These are phyloP conservation scores for Aspergillus floridensis DNA, from an alignment of 2,329 filamentous ascomycete genomes.

Conservation along the genomic window DNA sequence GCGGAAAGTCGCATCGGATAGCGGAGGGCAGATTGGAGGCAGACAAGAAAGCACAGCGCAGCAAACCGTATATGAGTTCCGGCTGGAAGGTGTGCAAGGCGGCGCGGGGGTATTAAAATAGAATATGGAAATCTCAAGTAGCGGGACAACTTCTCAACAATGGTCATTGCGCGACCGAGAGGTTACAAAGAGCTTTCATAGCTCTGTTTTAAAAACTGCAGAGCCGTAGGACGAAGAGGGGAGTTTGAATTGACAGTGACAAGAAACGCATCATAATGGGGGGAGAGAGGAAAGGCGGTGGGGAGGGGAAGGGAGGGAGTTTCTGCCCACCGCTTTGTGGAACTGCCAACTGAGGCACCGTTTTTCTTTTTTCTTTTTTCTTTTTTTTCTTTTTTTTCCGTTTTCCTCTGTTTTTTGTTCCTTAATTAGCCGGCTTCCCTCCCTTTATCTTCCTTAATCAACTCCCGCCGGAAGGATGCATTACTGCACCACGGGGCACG, in stretches of 20 bases:
- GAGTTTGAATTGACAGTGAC: neutral
- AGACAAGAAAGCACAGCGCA: neutral
- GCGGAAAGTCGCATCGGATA: constrained; percentile 26
- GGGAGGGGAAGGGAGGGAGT: neutral
- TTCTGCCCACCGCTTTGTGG: constrained; percentile 11
- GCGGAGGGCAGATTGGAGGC: constrained; percentile 8
- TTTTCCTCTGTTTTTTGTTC: neutral
- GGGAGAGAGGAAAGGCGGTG: constrained; percentile 20
- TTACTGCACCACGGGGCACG: neutral
- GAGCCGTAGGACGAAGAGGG: neutral
- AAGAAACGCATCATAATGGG: constrained; percentile 14
- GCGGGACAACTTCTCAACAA: constrained; percentile 20
- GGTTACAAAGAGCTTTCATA: constrained; percentile 6
- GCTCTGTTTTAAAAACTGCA: neutral
- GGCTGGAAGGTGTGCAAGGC: neutral
- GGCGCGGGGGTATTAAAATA: constrained; percentile 7
- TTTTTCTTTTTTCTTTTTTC: neutral
- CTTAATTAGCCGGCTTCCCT: neutral
- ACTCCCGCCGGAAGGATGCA: neutral
- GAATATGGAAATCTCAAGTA: constrained; percentile 15
- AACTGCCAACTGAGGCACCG: neutral
- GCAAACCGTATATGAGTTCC: neutral
- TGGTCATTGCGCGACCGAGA: constrained; percentile 15
- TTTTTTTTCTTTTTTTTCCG: neutral
- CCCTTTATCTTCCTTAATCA: neutral